Evolutionary conservation across 306 rosid species (phyloP).

Genomic region (Dalbergia cochinchinensis): DNA sequence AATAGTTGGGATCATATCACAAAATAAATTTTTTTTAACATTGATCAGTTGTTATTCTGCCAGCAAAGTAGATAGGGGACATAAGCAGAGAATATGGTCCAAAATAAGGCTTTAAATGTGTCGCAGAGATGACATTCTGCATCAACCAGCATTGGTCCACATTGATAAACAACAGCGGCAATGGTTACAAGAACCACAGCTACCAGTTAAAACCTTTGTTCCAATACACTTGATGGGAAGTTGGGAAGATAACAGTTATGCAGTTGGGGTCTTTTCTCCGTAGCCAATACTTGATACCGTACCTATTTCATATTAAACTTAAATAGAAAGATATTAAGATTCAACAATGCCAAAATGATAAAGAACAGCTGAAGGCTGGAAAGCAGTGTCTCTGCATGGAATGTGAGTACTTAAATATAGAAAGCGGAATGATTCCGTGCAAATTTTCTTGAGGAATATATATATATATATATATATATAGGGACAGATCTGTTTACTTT

Average conservation of each 20-base stretch:
- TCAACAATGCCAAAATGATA: background rate
- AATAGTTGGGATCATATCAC: conserved; percentile 29
- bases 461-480: too few relatives aligned
- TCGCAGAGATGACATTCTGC: background rate
- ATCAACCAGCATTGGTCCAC: background rate
- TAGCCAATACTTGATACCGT: background rate
- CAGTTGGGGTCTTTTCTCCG: background rate
- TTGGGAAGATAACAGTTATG: background rate
- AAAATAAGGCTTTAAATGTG: background rate
- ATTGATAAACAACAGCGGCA: background rate
- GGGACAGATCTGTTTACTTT: too few relatives aligned
- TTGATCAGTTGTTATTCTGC: background rate
- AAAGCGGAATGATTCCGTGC: too few relatives aligned
- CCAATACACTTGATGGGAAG: too few relatives aligned
- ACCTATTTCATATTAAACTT: background rate
- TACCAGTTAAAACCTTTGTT: too few relatives aligned
- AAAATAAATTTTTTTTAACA: conserved; percentile 5
- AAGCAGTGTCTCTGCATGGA: background rate
- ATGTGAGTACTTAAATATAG: background rate
- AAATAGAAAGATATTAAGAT: background rate
- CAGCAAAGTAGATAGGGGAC: background rate
- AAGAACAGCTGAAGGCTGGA: background rate
- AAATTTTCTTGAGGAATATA: too few relatives aligned
- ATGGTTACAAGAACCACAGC: background rate
- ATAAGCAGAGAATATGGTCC: conserved; percentile 17